Evolutionary conservation across 768 basidiomycete species (phyloP).

Genomic region (Paxillus rubicundulus): DNA sequence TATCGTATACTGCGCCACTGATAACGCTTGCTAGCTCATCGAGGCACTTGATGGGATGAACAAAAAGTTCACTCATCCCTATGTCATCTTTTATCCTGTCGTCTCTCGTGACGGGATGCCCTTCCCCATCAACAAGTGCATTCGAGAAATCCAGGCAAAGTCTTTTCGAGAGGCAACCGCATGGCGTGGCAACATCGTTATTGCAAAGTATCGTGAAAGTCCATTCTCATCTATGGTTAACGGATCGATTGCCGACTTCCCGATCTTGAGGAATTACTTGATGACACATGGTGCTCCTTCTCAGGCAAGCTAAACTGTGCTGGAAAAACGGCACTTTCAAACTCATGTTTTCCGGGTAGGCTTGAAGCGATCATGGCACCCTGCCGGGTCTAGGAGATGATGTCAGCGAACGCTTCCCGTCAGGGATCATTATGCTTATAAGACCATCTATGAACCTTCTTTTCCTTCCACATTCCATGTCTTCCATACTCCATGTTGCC

Average conservation of each 20-base stretch:
- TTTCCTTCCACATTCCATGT: not conserved
- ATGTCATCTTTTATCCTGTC: conserved; percentile 77
- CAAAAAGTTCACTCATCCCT: conserved; percentile 72
- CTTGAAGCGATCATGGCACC: conserved; percentile 22
- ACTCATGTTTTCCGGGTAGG: conserved; percentile 26
- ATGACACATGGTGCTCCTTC: conserved; percentile 58
- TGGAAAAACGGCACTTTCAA: conserved; percentile 7
- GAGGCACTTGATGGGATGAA: conserved; percentile 80
- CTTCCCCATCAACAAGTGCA: conserved; percentile 75
- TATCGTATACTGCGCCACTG: conserved; percentile 16
- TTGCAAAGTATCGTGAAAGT: conserved; percentile 62
- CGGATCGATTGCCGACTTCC: conserved; percentile 81
- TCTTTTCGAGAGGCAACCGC: conserved; percentile 59
- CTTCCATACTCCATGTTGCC: conserved; percentile 22
- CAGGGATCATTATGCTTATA: conserved; percentile 21
- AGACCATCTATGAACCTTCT: conserved; percentile 22
- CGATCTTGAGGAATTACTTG: conserved; percentile 77
- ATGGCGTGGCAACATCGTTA: conserved; percentile 79
- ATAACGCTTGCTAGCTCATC: conserved; percentile 48
- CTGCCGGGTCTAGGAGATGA: not conserved
- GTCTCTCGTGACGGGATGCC: conserved; percentile 78
- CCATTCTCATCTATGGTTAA: conserved; percentile 56
- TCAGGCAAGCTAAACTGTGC: conserved; percentile 34
- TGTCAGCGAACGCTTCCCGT: not conserved
- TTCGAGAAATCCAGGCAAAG: conserved; percentile 70